A percentile compares a stretch with the other conserved stretches of the same genome.
Evolutionary conservation across 306 rosid genomes (phyloP).

Genomic region (Leucaena leucocephala): DNA sequence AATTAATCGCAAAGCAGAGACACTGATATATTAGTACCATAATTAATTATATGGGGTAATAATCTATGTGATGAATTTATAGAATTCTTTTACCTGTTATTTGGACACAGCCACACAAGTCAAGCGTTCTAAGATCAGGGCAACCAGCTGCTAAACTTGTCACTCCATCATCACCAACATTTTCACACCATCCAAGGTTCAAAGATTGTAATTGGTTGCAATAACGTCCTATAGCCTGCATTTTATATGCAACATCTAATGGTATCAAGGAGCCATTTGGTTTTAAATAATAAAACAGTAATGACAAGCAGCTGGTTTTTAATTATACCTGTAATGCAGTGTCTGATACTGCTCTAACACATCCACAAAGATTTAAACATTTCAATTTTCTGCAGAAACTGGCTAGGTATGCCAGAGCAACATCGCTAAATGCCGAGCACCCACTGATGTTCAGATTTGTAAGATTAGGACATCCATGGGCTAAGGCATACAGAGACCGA

Average conservation of each 20-base stretch:
- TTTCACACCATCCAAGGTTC: slow-evolving; percentile 96
- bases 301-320: not conserved
- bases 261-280: slow-evolving; percentile 18
- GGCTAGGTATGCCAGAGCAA: slow-evolving; percentile 72
- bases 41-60: not conserved
- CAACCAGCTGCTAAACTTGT: slow-evolving; percentile 85
- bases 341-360: slow-evolving; percentile 76
- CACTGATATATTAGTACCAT: not conserved
- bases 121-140: slow-evolving; percentile 79
- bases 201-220: slow-evolving; percentile 78
- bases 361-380: slow-evolving; percentile 88
- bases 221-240: slow-evolving; percentile 80
- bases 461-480: slow-evolving; percentile 77
- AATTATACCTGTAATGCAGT: slow-evolving; percentile 74
- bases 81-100: slow-evolving; percentile 69
- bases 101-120: slow-evolving; percentile 83
- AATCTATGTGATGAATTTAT: slow-evolving; percentile 1
- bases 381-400: slow-evolving; percentile 71
- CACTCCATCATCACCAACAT: slow-evolving; percentile 84
- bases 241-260: slow-evolving; percentile 8
- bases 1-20: not conserved
- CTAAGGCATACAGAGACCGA: slow-evolving; percentile 66
- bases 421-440: slow-evolving; percentile 76
- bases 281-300: not conserved
- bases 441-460: slow-evolving; percentile 83